Percentiles rank a stretch among this genome's conserved stretches.
These are phyloP conservation scores for Dalbergia oliveri DNA, from an alignment of 306 rosid species.

Conservation along the genomic window DNA sequence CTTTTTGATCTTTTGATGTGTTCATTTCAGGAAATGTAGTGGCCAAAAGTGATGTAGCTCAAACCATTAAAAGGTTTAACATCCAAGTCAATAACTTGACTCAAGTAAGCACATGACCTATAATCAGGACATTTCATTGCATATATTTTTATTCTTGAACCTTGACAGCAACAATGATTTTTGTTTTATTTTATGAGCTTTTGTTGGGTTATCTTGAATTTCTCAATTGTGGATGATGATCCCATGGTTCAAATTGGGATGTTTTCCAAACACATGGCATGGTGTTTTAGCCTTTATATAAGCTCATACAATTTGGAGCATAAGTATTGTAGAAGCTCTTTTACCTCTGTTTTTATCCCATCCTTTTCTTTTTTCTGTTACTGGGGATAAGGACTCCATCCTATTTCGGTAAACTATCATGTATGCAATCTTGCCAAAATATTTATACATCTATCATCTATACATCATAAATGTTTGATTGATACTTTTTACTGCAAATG, in stretches of 20 bases:
- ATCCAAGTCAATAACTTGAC: conserved; percentile 97
- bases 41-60: conserved; percentile 75
- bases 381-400: neutral
- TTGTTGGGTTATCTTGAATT: neutral
- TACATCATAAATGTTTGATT: neutral
- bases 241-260: neutral
- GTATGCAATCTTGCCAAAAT: neutral
- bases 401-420: neutral
- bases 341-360: neutral
- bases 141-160: conserved; percentile 16
- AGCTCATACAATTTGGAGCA: neutral
- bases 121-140: conserved; percentile 31
- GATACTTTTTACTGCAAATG: neutral
- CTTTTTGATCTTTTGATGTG: conserved; percentile 40
- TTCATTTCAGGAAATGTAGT: conserved; percentile 78
- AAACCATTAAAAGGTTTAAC: conserved; percentile 81
- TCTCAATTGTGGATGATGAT: neutral
- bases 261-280: conserved; percentile 1
- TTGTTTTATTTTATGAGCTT: neutral
- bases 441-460: neutral
- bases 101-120: conserved; percentile 64
- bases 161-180: conserved; percentile 11
- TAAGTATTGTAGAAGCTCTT: conserved; percentile 8
- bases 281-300: neutral
- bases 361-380: neutral